A percentile compares a stretch with the other conserved stretches of the same genome.
phyloP scores from a whole-genome alignment of 805 yeast genomes.

The Middelhovenomyces tepae region DNA sequence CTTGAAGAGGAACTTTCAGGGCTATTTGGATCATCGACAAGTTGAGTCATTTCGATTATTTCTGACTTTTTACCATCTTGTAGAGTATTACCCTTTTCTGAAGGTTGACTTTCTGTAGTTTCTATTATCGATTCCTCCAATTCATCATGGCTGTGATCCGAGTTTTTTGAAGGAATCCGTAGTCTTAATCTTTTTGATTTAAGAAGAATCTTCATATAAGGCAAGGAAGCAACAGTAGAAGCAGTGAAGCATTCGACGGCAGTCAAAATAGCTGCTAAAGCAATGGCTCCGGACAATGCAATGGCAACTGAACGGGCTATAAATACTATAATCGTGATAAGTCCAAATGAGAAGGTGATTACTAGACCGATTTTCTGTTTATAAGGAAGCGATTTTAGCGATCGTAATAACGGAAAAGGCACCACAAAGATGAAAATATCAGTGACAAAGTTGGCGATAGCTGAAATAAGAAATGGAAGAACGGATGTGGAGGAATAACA shows the following conservation, averaged over 20 bases:
- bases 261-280: constrained; percentile 17
- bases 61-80: too few relatives aligned
- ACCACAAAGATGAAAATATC: constrained; percentile 18
- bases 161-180: too few relatives aligned
- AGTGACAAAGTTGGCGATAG: constrained; percentile 17
- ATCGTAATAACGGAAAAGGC: constrained; percentile 20
- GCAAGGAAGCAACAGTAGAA: constrained; percentile 20
- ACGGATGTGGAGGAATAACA: constrained; percentile 22
- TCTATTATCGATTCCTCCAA: too few relatives aligned
- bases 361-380: constrained; percentile 18
- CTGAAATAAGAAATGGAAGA: constrained; percentile 18
- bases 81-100: too few relatives aligned
- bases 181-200: constrained; percentile 5
- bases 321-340: constrained; percentile 17
- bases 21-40: too few relatives aligned
- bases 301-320: constrained; percentile 18
- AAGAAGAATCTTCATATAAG: constrained; percentile 17
- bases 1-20: too few relatives aligned
- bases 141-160: too few relatives aligned
- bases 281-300: constrained; percentile 15
- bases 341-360: constrained; percentile 21
- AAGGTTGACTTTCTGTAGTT: too few relatives aligned
- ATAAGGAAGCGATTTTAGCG: constrained; percentile 11
- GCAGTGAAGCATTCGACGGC: constrained; percentile 21
- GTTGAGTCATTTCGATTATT: too few relatives aligned